Base-by-base conservation (phyloP, 1,284 basidiomycete genomes). In the Ganoderma resinaceum region DNA sequence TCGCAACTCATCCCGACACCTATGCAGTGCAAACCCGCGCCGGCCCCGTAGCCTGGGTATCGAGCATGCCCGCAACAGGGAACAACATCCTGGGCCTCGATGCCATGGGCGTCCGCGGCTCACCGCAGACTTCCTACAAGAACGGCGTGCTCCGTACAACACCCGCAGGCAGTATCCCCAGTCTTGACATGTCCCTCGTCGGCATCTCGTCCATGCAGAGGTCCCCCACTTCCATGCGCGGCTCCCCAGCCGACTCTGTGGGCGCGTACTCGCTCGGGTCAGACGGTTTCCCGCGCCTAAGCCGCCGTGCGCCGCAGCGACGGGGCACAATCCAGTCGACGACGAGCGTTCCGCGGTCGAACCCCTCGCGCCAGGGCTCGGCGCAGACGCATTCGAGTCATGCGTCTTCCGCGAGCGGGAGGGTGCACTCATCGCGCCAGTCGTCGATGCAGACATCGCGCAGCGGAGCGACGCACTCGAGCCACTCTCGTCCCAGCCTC, bases 41-140 rank as follows among this genome's bases (percentile, higher is more conserved):
- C 18, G 61, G 57, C 1, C 68, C 65, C 0, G 42, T 69, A n/a
- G 23, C 40, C 29, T 66, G 65, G 65, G 46, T 23, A 12, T 58
- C 66, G 8, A 53, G 61, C 38, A 60, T 62, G 35, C 43, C 63
- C 20, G 33, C 18, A 12, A 8, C 33, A 8, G 55, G 33, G 6
- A 38, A 31, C 18, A 70, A 70, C 49, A 61, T 62, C 3, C 69
- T 70, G 20, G 42, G 65, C 4, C 38, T 70, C n/a, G 63, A 65
- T 12, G 33, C 31, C 29, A 37, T 63, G 6, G 69, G 66, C 20
- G 43, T 55, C 3, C 40, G 68, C 38, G 33, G 37, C 29, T 70
- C 68, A 2, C 62, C 65, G 11, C 65, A 59, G 11, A 46, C 65
- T 4, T 53, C 59, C 65, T 12, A 38, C 58, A 33, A 62, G 62